Evolutionary conservation across 2,329 filamentous ascomycete species (phyloP).

Genomic region (Tolypocladium endophyticum): DNA sequence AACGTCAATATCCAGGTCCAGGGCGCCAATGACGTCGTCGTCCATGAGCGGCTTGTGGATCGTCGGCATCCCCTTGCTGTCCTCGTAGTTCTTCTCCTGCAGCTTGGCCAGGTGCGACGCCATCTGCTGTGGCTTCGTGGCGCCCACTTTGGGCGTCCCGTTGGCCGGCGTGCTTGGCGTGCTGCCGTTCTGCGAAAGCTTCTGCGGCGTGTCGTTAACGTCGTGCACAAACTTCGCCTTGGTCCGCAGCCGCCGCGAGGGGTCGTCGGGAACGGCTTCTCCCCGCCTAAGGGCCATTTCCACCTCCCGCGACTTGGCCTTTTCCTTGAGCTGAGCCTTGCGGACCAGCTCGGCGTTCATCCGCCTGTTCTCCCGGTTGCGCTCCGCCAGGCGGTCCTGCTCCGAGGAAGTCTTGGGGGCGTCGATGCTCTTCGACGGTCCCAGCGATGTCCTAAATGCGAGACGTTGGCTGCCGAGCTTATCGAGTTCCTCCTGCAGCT

Average conservation of each 20-base stretch:
- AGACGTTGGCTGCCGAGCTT: conserved; percentile 58
- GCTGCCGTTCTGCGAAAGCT: conserved; percentile 35
- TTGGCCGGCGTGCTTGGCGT: conserved; percentile 41
- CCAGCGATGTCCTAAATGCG: conserved; percentile 59
- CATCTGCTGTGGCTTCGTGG: conserved; percentile 27
- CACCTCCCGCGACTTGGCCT: conserved; percentile 48
- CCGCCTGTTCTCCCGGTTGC: conserved; percentile 77
- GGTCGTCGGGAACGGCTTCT: conserved; percentile 48
- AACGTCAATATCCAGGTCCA: conserved; percentile 88
- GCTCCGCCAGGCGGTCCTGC: conserved; percentile 70
- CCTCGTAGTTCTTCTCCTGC: conserved; percentile 39
- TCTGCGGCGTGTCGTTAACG: conserved; percentile 38
- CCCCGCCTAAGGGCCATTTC: conserved; percentile 53
- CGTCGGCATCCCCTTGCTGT: conserved; percentile 52
- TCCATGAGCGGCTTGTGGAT: conserved; percentile 76
- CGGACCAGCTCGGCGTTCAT: conserved; percentile 85
- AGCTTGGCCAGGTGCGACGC: conserved; percentile 44
- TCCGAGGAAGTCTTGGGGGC: conserved; percentile 45
- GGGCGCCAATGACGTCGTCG: conserved; percentile 80
- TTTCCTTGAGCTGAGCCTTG: conserved; percentile 77
- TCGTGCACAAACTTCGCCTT: conserved; percentile 60
- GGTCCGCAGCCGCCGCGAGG: conserved; percentile 53
- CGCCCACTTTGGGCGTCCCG: conserved; percentile 38
- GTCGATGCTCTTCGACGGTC: conserved; percentile 39
- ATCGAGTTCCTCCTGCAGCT: conserved; percentile 50